phyloP scores from a whole-genome alignment of 257 asterid genomes.

The Nicotiana benthamiana region DNA sequence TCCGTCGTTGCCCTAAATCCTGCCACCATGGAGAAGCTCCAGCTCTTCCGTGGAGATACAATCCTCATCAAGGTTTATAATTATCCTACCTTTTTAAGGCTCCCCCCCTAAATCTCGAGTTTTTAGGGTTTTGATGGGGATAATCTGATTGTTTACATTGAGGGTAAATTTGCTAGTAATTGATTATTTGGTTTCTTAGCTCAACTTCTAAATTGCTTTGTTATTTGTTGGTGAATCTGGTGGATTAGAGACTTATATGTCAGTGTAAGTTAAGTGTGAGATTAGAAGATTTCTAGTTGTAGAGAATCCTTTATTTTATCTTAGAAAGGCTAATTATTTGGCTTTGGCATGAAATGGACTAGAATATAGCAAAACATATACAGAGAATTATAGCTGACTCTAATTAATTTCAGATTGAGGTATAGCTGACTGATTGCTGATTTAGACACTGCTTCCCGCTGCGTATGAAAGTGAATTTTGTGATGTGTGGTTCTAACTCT shows the following conservation, averaged over 20 bases:
- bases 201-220: neutral
- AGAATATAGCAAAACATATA: neutral
- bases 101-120: neutral
- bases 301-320: neutral
- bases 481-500: neutral
- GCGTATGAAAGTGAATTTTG: neutral
- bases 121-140: neutral
- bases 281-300: neutral
- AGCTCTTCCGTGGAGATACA: constrained; percentile 82
- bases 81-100: neutral
- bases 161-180: neutral
- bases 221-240: neutral
- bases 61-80: constrained; percentile 53
- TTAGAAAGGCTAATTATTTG: neutral
- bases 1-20: constrained; percentile 78
- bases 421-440: neutral
- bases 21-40: constrained; percentile 78
- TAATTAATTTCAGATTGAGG: neutral
- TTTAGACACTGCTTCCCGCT: neutral
- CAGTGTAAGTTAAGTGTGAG: neutral
- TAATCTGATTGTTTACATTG: neutral
- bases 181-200: neutral
- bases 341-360: neutral
- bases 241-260: neutral
- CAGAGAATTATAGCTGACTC: neutral